Base-by-base conservation (phyloP, 192 early-diverging fungal genomes). In the Pilaira anomala region DNA sequence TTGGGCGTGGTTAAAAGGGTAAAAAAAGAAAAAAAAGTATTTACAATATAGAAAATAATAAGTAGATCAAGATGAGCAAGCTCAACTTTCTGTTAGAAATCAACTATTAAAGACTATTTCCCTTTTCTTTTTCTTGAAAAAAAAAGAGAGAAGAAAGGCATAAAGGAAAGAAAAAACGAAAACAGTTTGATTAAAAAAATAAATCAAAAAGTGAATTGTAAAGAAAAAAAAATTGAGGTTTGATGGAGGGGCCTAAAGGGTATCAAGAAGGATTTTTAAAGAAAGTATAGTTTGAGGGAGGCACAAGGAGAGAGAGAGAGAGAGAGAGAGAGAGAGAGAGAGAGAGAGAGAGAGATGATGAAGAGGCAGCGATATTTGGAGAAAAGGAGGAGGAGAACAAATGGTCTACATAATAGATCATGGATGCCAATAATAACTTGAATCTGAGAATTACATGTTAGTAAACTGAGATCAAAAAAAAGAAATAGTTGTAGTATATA, bases 181-280 rank as follows among this genome's bases (percentile, higher is more conserved):
- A n/a, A 44, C 3, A 44, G 12, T n/a, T n/a, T 7, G 42, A 44
- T 7, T 7, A 29, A 52, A n/a, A 19, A 55, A 55, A 55, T 29
- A 6, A 33, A 55, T 16, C 26, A 54, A 54, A 33, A 55, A 55
- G 52, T 18, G 3, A 30, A 55, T 33, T 3, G 52, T 29, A 55
- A 26, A 55, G 19, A 33, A 26, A 46, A 19, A 19, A 18, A 19
- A 19, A 16, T 3, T 19, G 19, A 16, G 19, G 18, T 55, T 55
- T 16, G 53, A n/a, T n/a, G n/a, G n/a, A n/a, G 18, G 33, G 24
- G 29, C 13, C 33, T 9, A 9, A 36, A 36, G 33, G 33, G 33
- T 36, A 36, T 36, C 33, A 36, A 36, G 33, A 36, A 36, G 33
- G 11, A 9, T 36, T 36, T 36, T 36, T 36, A 36, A 36, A 36